These are phyloP conservation scores for Ehretia macrophylla DNA, from an alignment of 257 asterid genomes.

Conservation along the genomic window DNA sequence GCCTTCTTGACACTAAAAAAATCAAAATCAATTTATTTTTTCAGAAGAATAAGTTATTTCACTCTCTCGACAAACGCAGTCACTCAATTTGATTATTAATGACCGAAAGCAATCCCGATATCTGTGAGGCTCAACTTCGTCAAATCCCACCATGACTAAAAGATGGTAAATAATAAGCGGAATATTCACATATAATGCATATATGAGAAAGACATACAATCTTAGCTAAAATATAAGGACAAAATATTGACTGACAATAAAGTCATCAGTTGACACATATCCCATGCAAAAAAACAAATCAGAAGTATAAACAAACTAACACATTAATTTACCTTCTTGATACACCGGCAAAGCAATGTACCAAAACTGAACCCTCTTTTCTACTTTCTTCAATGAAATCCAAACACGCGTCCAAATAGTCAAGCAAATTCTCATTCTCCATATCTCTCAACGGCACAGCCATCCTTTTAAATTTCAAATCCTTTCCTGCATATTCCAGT, in stretches of 20 bases:
- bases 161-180: too few species aligned
- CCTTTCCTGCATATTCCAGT: conserved; percentile 88
- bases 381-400: conserved; percentile 84
- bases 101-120: too few species aligned
- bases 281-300: conserved; percentile 2
- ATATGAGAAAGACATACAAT: not conserved
- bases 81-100: too few species aligned
- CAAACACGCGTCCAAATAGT: conserved; percentile 79
- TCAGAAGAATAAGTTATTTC: too few species aligned
- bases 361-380: conserved; percentile 80
- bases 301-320: conserved; percentile 3
- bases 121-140: too few species aligned
- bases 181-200: not conserved
- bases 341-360: conserved; percentile 98
- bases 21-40: too few species aligned
- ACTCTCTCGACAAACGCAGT: too few species aligned
- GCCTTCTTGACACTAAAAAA: too few species aligned
- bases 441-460: conserved; percentile 89
- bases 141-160: too few species aligned
- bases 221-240: too few species aligned
- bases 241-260: not conserved
- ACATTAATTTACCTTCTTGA: conserved; percentile 72
- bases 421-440: conserved; percentile 84
- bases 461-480: conserved; percentile 82
- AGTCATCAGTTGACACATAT: not conserved